Evolutionary conservation across 1,139 yeast genomes (phyloP).

Genomic region (Debaryomyces coudertii): DNA sequence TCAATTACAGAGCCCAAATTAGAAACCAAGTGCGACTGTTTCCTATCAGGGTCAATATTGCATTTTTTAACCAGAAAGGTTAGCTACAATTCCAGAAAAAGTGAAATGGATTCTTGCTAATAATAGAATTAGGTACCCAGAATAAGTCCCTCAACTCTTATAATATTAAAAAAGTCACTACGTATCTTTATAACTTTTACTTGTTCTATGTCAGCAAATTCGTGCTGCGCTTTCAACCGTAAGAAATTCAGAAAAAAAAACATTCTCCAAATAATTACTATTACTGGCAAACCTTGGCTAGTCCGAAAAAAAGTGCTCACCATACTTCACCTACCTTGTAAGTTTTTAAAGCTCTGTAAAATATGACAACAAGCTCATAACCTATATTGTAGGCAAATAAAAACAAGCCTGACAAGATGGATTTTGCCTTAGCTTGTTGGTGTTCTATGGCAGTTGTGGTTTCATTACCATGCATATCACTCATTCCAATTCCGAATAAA

Average conservation of each 20-base stretch:
- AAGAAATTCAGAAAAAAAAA: constrained; percentile 34
- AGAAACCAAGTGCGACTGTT: constrained; percentile 50
- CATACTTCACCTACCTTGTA: constrained; percentile 53
- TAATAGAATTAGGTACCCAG: constrained; percentile 46
- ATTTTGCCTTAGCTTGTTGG: constrained; percentile 38
- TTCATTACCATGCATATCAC: constrained; percentile 38
- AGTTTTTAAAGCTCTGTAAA: constrained; percentile 54
- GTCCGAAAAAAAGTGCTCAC: constrained; percentile 84
- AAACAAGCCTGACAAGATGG: constrained; percentile 42
- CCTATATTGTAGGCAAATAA: constrained; percentile 46
- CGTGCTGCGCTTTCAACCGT: constrained; percentile 15
- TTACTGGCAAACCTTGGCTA: constrained; percentile 58
- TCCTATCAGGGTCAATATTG: constrained; percentile 33
- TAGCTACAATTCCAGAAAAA: constrained; percentile 59
- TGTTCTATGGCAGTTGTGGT: constrained; percentile 41
- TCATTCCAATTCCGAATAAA: constrained; percentile 43
- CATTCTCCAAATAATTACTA: constrained; percentile 37
- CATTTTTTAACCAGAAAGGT: constrained; percentile 48
- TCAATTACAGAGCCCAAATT: constrained; percentile 56
- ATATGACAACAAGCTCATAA: constrained; percentile 38
- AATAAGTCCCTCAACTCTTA: constrained; percentile 48
- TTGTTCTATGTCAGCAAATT: constrained; percentile 10
- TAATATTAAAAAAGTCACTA: constrained; percentile 18
- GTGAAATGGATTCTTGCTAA: constrained; percentile 55
- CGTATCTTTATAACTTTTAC: constrained; percentile 13